phyloP scores from a whole-genome alignment of 306 rosid genomes.

The Rosa multiflora region DNA sequence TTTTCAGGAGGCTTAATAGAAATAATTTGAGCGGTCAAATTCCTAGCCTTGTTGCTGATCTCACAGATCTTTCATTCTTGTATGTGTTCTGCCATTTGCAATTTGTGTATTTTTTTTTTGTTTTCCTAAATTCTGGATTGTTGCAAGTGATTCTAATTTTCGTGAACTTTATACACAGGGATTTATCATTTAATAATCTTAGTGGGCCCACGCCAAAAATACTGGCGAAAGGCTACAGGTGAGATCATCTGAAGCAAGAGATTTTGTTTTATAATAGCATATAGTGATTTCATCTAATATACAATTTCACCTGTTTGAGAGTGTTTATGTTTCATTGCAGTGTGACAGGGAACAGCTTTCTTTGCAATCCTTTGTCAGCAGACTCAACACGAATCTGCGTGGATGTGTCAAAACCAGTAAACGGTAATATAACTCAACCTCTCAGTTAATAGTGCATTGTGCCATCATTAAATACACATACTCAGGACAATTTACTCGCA shows the following conservation, averaged over 20 bases:
- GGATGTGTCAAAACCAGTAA: conserved; percentile 53
- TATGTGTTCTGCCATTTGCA: conserved; percentile 40
- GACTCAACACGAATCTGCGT: conserved; percentile 49
- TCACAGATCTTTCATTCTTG: conserved; percentile 77
- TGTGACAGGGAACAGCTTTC: conserved; percentile 80
- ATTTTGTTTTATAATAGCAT: neutral
- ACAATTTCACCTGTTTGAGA: conserved; percentile 17
- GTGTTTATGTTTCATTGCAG: conserved; percentile 40
- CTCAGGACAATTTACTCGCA: conserved; percentile 34
- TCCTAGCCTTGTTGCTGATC: conserved; percentile 80
- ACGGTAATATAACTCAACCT: conserved; percentile 51
- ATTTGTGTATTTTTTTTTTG: neutral
- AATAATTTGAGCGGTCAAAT: conserved; percentile 79
- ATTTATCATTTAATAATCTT: conserved; percentile 86
- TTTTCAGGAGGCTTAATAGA: conserved; percentile 89
- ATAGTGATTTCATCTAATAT: neutral
- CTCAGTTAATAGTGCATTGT: conserved; percentile 1
- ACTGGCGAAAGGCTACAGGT: conserved; percentile 90
- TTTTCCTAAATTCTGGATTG: conserved; percentile 11
- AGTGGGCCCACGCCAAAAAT: conserved; percentile 90
- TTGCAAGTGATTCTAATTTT: conserved; percentile 16
- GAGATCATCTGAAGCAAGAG: conserved; percentile 31
- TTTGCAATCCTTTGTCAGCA: conserved; percentile 53
- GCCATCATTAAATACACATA: conserved; percentile 8
- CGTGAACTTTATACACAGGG: conserved; percentile 44